These are phyloP conservation scores for Evansstolkia leycettana DNA, from an alignment of 495 filamentous ascomycete genomes.

Conservation along the genomic window DNA sequence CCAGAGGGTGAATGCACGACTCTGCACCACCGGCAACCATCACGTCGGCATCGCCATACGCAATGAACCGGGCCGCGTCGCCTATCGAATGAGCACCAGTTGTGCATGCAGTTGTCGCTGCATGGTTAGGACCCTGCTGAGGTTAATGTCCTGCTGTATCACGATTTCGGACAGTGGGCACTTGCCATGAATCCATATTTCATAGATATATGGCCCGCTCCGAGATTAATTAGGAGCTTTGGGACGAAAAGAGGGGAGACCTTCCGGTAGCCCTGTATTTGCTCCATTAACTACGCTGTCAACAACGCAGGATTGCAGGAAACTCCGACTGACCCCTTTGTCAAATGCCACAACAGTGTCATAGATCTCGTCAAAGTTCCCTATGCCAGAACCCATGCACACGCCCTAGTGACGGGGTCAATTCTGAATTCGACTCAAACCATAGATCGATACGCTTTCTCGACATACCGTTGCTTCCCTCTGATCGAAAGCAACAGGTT, in stretches of 20 bases:
- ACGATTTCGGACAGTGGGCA: background rate
- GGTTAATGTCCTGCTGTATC: background rate
- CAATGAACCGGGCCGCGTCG: conserved; percentile 83
- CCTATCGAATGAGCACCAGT: conserved; percentile 91
- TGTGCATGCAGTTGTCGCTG: conserved; percentile 87
- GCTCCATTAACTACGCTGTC: too few relatives aligned
- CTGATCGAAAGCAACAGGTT: conserved; percentile 46
- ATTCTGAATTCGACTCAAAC: background rate
- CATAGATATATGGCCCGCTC: conserved; percentile 90
- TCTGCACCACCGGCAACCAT: conserved; percentile 93
- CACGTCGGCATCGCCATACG: conserved; percentile 78
- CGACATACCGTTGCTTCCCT: conserved; percentile 50
- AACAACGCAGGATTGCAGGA: too few relatives aligned
- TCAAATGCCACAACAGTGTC: conserved; percentile 66
- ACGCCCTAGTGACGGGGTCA: conserved; percentile 43
- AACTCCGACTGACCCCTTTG: conserved; percentile 52
- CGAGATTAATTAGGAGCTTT: conserved; percentile 84
- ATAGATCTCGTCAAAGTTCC: conserved; percentile 83
- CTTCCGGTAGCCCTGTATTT: conserved; percentile 67
- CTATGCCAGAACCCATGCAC: conserved; percentile 92
- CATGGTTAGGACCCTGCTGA: conserved; percentile 80
- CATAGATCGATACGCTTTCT: background rate
- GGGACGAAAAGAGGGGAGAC: conserved; percentile 89
- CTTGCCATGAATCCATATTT: conserved; percentile 67
- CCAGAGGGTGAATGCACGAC: conserved; percentile 90